Evolutionary conservation across 1,139 yeast species (phyloP).

Genomic region (Candida sanyaensis): DNA sequence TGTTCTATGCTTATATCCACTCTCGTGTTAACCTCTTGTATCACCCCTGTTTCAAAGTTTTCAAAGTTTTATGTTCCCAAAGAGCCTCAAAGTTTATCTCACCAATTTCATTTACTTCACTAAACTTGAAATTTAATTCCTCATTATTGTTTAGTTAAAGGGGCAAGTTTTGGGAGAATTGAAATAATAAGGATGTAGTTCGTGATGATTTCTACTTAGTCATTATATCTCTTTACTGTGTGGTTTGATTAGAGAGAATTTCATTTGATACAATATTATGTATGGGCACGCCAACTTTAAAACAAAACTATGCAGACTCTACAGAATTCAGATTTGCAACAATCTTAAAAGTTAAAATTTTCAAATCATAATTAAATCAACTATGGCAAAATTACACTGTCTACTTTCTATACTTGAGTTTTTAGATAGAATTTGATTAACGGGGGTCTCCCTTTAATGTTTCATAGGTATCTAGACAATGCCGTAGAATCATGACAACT

Average conservation of each 20-base stretch:
- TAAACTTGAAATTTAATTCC: neutral
- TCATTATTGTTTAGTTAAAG: neutral
- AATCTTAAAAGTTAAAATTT: neutral
- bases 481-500: neutral
- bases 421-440: constrained; percentile 3
- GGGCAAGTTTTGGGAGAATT: neutral
- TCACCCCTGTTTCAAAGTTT: neutral
- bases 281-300: neutral
- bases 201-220: neutral
- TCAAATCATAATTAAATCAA: too few relatives aligned
- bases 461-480: neutral
- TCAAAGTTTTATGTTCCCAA: neutral
- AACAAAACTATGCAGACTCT: neutral
- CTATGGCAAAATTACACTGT: too few relatives aligned
- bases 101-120: neutral
- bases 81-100: neutral
- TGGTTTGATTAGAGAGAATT: neutral
- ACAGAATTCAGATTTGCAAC: constrained; percentile 6
- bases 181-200: neutral
- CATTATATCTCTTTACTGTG: neutral
- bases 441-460: neutral
- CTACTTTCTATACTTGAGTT: neutral
- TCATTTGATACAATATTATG: neutral
- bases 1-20: neutral
- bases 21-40: neutral